Base-by-base conservation (phyloP, 2,329 filamentous ascomycete species). In the Aspergillus calidoustus region DNA sequence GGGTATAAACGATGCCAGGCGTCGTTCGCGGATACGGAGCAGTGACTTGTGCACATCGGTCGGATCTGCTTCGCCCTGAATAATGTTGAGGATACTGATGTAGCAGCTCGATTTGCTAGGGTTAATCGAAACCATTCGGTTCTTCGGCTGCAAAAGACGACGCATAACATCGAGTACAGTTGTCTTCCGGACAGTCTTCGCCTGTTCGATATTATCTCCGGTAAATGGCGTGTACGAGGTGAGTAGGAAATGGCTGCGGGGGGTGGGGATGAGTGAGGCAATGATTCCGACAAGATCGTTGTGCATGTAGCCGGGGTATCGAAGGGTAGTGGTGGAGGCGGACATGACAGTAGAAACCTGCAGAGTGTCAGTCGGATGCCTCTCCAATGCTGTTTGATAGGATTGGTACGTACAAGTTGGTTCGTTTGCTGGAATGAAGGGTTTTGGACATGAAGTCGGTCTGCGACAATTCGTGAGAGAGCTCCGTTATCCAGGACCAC, bases 301-400 rank as follows among this genome's bases (percentile, higher is more conserved):
- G 83, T 99, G 95, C 95, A 99, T 99, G 80, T 99, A 99, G 44
- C 95, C 95, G 1, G 95, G 95, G 76, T 99, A 99, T 74, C 95
- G 87, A 54, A 99, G 87, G 2, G 96, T 97, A 9, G 94, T 98
- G 4, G 95, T 99, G 74, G 92, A 96, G 44, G 95, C 95, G 41
- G 93, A 97, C 95, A 99, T 99, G 76, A 99, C 96, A 1, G 96
- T 99, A 7, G 93, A 95, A 4, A 95, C 86, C 87, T 90, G 52
- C 15, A 23, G 31, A 9, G 15, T 38, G 46, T 66, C 48, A 69
- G 59, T 41, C 34, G 28, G 31, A n/a, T 19, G 15, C 2, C 8
- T 3, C 19, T 52, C 17, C 48, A 19, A 28, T 22, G 15, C 22
- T 13, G 13, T 11, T 34, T 25, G n/a, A n/a, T 8, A 44, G 8